Conservation (phyloP, 2,329 filamentous ascomycete genomes). For the Penicillium fuscoglaucum region DNA sequence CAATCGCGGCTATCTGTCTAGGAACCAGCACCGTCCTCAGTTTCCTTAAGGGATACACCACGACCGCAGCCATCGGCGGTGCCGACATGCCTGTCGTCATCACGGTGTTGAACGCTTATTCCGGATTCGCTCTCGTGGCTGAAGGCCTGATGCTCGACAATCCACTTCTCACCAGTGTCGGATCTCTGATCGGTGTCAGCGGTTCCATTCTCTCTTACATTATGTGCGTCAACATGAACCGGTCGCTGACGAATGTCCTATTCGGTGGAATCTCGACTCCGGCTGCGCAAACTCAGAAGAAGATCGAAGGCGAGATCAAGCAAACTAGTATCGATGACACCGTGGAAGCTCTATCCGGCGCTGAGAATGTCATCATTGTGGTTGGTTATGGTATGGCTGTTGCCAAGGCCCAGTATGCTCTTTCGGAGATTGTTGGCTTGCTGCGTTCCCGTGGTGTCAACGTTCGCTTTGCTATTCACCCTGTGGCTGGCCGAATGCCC, state of each 20-base stretch:
- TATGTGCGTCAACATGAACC: conserved; percentile 87
- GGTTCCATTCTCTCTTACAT: conserved; percentile 88
- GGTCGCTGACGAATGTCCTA: conserved; percentile 82
- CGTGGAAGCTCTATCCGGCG: conserved; percentile 70
- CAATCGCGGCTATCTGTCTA: conserved; percentile 75
- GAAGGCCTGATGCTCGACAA: conserved; percentile 93
- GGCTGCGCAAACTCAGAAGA: conserved; percentile 61
- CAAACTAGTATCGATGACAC: conserved; percentile 79
- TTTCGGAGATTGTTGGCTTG: conserved; percentile 75
- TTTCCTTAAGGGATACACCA: conserved; percentile 84
- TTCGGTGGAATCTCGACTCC: conserved; percentile 77
- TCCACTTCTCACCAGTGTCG: conserved; percentile 78
- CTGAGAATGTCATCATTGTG: conserved; percentile 84
- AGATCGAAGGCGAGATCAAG: conserved; percentile 77
- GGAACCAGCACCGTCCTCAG: conserved; percentile 74
- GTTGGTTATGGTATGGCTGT: conserved; percentile 95
- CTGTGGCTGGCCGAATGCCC: conserved; percentile 87
- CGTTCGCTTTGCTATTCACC: conserved; percentile 87
- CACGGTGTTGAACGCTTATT: conserved; percentile 87
- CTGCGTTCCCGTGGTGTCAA: conserved; percentile 74
- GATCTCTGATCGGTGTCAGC: conserved; percentile 82
- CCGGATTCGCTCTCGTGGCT: conserved; percentile 83
- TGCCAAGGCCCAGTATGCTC: conserved; percentile 88
- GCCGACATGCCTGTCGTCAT: conserved; percentile 93
- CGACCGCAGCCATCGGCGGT: conserved; percentile 85